phyloP scores from a whole-genome alignment of 768 basidiomycete genomes.

The Xerocomellus amylosporus region DNA sequence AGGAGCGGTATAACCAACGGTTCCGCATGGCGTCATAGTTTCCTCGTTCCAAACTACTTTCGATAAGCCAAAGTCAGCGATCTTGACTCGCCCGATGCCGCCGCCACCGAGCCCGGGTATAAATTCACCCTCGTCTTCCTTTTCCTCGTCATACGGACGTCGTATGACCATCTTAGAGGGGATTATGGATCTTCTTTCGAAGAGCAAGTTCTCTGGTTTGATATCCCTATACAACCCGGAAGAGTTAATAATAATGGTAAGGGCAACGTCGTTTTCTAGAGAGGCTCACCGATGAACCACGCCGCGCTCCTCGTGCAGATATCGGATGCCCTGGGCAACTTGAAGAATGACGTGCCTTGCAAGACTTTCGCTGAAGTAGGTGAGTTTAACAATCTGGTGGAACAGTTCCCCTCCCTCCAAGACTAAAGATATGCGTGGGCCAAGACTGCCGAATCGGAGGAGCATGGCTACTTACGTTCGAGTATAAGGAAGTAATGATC shows the following conservation, averaged over 20 bases:
- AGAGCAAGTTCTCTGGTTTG: constrained; percentile 96
- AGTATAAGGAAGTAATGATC: constrained; percentile 95
- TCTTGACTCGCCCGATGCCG: constrained; percentile 96
- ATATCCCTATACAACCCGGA: constrained; percentile 59
- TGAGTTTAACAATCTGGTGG: constrained; percentile 98
- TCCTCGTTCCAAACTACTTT: constrained; percentile 99
- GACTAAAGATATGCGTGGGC: constrained; percentile 45
- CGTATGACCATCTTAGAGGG: constrained; percentile 73
- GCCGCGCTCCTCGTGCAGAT: constrained; percentile 96
- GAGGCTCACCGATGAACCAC: constrained; percentile 80
- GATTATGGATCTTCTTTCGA: constrained; percentile 87
- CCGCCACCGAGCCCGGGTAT: constrained; percentile 90
- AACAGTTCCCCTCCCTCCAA: constrained; percentile 99
- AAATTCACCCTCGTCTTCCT: constrained; percentile 98
- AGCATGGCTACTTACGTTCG: constrained; percentile 61
- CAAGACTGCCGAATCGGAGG: background rate
- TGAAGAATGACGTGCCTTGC: constrained; percentile 96
- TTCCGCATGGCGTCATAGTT: constrained; percentile 99
- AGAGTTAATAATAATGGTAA: background rate
- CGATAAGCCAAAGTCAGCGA: constrained; percentile 95
- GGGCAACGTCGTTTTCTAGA: background rate
- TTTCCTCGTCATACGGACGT: constrained; percentile 95
- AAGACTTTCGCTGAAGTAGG: constrained; percentile 98
- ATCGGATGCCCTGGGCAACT: constrained; percentile 89
- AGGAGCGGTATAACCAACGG: constrained; percentile 98